These are phyloP conservation scores for Penicillium parvum DNA, from an alignment of 495 filamentous ascomycete genomes.

Conservation along the genomic window DNA sequence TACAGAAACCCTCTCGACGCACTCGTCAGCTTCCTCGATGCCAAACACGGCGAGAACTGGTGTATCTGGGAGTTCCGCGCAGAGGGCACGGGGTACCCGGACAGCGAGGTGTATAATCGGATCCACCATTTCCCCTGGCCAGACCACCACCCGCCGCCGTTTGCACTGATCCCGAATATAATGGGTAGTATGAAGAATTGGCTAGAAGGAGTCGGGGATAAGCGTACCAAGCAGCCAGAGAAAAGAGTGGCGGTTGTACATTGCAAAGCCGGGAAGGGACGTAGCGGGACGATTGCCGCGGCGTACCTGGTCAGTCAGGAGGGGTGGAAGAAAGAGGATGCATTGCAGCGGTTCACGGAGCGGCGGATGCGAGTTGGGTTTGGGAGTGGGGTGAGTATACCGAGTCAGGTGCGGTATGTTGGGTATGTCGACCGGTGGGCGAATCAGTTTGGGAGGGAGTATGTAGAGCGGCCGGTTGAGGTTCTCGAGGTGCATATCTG, in stretches of 20 bases:
- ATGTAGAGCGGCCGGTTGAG: constrained; percentile 79
- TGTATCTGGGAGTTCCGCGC: constrained; percentile 96
- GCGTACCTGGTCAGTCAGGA: constrained; percentile 87
- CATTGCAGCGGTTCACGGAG: constrained; percentile 77
- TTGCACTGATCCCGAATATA: constrained; percentile 79
- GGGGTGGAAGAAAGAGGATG: constrained; percentile 76
- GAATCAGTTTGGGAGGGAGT: constrained; percentile 62
- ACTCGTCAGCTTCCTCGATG: constrained; percentile 80
- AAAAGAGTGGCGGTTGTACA: constrained; percentile 84
- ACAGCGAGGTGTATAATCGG: constrained; percentile 76
- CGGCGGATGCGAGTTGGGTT: constrained; percentile 84
- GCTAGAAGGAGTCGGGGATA: constrained; percentile 54
- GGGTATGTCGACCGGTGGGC: constrained; percentile 89
- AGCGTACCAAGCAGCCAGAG: constrained; percentile 23
- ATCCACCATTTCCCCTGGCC: constrained; percentile 93
- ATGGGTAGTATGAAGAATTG: constrained; percentile 87
- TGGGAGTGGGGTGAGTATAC: constrained; percentile 87
- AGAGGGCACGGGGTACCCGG: constrained; percentile 92
- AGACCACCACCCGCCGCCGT: constrained; percentile 95
- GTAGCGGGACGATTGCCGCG: constrained; percentile 84
- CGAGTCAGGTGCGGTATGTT: constrained; percentile 83
- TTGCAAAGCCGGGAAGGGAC: constrained; percentile 95
- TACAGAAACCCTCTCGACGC: constrained; percentile 89
- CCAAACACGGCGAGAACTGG: constrained; percentile 77
- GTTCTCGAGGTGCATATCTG: constrained; percentile 85